Percentiles rank a stretch among this genome's conserved stretches.
phyloP scores from a whole-genome alignment of 75 land plant genomes.

The Picea sitchensis region DNA sequence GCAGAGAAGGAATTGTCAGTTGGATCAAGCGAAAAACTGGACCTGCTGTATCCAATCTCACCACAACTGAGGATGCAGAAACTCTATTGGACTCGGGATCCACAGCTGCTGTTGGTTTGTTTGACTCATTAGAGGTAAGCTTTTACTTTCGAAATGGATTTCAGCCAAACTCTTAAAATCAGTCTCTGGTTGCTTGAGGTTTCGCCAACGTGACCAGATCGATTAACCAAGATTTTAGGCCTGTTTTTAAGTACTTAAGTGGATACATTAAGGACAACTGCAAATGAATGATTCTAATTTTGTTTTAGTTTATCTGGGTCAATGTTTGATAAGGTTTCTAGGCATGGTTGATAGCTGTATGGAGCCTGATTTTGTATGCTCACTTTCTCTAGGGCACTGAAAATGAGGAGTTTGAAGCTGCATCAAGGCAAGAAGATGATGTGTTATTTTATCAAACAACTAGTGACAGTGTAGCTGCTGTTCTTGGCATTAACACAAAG shows the following conservation, averaged over 20 bases:
- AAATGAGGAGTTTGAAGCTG: constrained; percentile 71
- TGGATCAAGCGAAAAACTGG: constrained; percentile 93
- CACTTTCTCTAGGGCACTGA: constrained; percentile 62
- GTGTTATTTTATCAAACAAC: constrained; percentile 81
- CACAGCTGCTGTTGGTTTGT: constrained; percentile 60
- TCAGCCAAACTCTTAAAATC: no score
- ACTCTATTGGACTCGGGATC: constrained; percentile 40
- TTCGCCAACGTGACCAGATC: no score
- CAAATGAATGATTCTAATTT: no score
- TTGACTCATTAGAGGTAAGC: constrained; percentile 75
- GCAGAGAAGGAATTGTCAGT: constrained; percentile 82
- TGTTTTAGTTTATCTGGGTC: no score
- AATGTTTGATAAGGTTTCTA: no score
- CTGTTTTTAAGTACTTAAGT: no score
- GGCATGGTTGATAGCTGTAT: no score
- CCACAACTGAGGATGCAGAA: constrained; percentile 68
- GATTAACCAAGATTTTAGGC: no score
- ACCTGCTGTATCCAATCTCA: constrained; percentile 54
- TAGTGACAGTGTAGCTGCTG: constrained; percentile 58
- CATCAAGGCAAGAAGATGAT: constrained; percentile 85
- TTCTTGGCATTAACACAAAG: constrained; percentile 56
- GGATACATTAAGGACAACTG: no score
- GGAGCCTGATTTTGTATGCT: not conserved
- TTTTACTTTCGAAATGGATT: no score
- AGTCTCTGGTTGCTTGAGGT: no score